phyloP scores from a whole-genome alignment of 2,329 filamentous ascomycete species.

The Huntiella decipiens region DNA sequence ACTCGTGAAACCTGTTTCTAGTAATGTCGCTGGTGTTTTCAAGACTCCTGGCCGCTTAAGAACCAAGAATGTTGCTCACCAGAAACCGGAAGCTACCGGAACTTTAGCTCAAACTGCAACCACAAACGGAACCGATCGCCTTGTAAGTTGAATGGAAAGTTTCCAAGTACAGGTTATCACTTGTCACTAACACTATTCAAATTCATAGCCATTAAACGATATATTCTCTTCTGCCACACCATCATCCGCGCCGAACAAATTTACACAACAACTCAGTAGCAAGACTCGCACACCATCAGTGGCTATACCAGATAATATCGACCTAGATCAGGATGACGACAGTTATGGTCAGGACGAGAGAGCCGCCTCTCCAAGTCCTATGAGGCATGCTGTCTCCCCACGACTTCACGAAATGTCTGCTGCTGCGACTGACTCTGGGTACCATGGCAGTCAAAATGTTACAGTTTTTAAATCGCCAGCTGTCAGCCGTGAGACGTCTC shows the following conservation, averaged over 20 bases:
- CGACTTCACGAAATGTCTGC: background rate
- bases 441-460: conserved; percentile 39
- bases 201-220: conserved; percentile 36
- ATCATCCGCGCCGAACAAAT: conserved; percentile 34
- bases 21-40: conserved; percentile 86
- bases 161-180: background rate
- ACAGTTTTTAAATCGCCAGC: conserved; percentile 1
- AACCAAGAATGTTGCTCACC: conserved; percentile 43
- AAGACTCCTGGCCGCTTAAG: conserved; percentile 76
- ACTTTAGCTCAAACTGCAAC: background rate
- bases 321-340: background rate
- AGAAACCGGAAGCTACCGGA: background rate
- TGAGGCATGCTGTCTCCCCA: conserved; percentile 4
- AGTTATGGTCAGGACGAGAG: conserved; percentile 8
- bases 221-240: conserved; percentile 34
- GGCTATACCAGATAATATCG: background rate
- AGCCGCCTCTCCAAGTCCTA: conserved; percentile 7
- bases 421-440: conserved; percentile 39
- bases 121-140: no score
- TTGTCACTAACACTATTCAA: background rate
- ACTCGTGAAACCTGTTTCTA: conserved; percentile 20
- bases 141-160: no score
- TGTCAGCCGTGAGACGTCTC: background rate
- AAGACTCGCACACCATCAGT: conserved; percentile 26
- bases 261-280: conserved; percentile 29